These are phyloP conservation scores for Tuber brumale DNA, from an alignment of 495 filamentous ascomycete species.

Conservation along the genomic window DNA sequence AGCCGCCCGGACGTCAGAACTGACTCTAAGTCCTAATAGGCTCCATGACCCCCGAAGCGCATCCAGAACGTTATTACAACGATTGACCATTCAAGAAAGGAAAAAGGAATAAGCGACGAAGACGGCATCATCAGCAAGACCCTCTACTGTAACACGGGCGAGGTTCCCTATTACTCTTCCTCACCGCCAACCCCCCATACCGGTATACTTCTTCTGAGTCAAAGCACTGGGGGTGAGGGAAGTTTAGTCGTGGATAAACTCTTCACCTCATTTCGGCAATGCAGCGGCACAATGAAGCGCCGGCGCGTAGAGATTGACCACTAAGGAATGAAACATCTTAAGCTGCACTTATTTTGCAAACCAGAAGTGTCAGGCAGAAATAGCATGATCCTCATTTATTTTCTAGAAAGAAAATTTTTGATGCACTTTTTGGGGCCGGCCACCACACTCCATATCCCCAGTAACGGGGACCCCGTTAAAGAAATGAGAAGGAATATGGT, in stretches of 20 bases:
- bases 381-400: not conserved
- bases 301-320: not conserved
- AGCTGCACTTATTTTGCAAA: conserved; percentile 1
- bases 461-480: not conserved
- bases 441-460: not conserved
- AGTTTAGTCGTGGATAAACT: not conserved
- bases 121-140: not conserved
- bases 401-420: not conserved
- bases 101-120: not conserved
- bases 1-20: not conserved
- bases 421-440: not conserved
- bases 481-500: not conserved
- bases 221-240: not conserved
- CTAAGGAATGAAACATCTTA: not conserved
- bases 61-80: not conserved
- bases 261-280: not conserved
- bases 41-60: not conserved
- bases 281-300: not conserved
- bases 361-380: not conserved
- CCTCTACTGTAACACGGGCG: not conserved
- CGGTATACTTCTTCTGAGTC: not conserved
- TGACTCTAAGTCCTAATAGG: not conserved
- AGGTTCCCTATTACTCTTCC: not conserved
- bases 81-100: not conserved
- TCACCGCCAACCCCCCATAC: not conserved